Percentiles rank a stretch among this genome's conserved stretches.
phyloP scores from a whole-genome alignment of 2,329 filamentous ascomycete species.

The Fusarium torulosum region DNA sequence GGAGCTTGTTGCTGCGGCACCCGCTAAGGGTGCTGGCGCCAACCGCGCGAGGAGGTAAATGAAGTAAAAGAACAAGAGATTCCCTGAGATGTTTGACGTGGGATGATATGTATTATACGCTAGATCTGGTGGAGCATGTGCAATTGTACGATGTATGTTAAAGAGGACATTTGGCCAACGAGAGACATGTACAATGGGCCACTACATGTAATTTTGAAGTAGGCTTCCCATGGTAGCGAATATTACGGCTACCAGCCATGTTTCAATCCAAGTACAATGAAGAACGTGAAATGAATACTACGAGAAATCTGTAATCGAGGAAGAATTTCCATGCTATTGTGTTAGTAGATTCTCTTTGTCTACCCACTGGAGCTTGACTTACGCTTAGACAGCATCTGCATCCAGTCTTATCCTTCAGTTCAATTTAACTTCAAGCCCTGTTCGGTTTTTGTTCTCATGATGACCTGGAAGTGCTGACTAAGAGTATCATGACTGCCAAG shows the following conservation, averaged over 20 bases:
- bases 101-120: conserved; percentile 46
- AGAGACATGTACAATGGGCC: conserved; percentile 42
- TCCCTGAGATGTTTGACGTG: conserved; percentile 6
- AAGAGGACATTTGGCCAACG: conserved; percentile 32
- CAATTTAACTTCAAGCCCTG: background rate
- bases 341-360: too few relatives aligned
- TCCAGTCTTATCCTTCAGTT: background rate
- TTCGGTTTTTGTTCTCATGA: conserved; percentile 14
- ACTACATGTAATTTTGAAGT: conserved; percentile 1
- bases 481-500: conserved; percentile 35
- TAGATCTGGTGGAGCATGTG: conserved; percentile 41
- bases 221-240: background rate
- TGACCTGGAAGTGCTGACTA: conserved; percentile 33
- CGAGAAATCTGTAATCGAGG: background rate
- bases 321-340: background rate
- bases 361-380: background rate
- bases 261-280: background rate
- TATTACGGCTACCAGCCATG: background rate
- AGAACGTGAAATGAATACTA: background rate
- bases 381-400: background rate
- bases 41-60: conserved; percentile 44
- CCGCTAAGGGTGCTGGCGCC: conserved; percentile 35
- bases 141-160: conserved; percentile 48
- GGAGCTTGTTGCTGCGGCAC: conserved; percentile 49
- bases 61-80: background rate